Base-by-base conservation (phyloP, 305 asterid genomes). In the Stenogyne calaminthoides region DNA sequence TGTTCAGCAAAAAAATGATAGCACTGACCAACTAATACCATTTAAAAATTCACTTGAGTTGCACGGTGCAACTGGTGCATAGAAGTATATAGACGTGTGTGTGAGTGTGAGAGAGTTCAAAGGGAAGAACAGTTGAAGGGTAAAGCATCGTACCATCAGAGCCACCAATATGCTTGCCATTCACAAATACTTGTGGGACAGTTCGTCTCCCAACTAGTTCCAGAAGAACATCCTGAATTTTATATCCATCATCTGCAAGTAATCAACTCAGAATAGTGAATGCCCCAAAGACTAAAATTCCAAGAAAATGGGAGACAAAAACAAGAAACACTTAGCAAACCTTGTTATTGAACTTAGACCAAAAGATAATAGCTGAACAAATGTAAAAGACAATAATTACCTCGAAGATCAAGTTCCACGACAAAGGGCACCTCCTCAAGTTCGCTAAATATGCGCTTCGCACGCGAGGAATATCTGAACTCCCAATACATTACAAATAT, bases 391-490 rank as follows among this genome's bases (percentile, higher is more conserved):
- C 15, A 29, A 49, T 11, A 44, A 39, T 56, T 79, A 91, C 97
- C 98, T 80, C 97, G 88, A 81, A 83, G 99, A 88, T 94, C 99
- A 78, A 94, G 98, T 88, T 94, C 99, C 77, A 94, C 99, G 1
- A 91, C 92, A 84, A 75, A 88, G 40, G 96, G 96, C 73, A 83
- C 77, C 84, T 94, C 97, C 76, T 82, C 86, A 52, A 91, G 97
- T 72, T 90, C 87, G 61, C 80, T 61, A 47, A 93, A 88, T 73
- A 93, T 67, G 62, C 69, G 80, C 82, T 93, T 93, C 52, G 88
- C 98, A 51, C 84, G 85, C 76, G 74, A 10, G 44, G 88, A 90
- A 80, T 90, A 93, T 71, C 98, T 92, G 81, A 83, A 9, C 62
- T 49, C 78, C 19, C 49, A 77, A 68, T 64, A 65, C 40, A 49